Evolutionary conservation across 2,329 filamentous ascomycete species (phyloP).

Genomic region (Cordyceps farinosa): DNA sequence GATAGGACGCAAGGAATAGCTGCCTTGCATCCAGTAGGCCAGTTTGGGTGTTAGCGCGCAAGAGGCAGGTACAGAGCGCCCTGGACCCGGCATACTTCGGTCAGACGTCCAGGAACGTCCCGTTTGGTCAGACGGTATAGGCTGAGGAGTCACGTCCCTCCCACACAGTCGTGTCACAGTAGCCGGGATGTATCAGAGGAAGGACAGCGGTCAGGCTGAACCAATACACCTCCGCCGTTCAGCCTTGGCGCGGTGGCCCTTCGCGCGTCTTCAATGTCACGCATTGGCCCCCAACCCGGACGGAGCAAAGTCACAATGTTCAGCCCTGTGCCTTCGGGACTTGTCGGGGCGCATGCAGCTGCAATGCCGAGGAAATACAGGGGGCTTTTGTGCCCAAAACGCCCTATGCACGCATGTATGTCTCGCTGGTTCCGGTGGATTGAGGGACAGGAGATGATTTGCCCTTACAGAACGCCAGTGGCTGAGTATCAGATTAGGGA

Average conservation of each 20-base stretch:
- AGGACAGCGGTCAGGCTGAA: too few species aligned
- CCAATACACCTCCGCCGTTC: background rate
- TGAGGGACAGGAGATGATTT: background rate
- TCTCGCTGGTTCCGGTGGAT: background rate
- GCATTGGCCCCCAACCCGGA: background rate
- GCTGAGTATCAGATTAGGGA: too few species aligned
- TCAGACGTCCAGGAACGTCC: background rate
- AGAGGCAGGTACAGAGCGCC: too few species aligned
- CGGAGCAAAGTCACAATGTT: background rate
- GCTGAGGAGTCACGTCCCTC: background rate
- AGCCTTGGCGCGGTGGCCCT: background rate
- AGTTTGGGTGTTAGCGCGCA: too few species aligned
- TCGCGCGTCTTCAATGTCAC: background rate
- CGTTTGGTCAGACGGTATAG: background rate
- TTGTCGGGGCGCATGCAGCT: background rate
- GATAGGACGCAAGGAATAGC: too few species aligned
- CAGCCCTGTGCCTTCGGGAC: background rate
- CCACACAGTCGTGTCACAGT: background rate
- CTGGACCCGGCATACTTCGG: background rate
- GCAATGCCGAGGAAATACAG: background rate
- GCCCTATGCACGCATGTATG: background rate
- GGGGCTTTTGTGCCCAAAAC: too few species aligned
- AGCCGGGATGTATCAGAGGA: background rate
- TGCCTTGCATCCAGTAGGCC: too few species aligned
- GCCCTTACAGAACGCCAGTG: too few species aligned